Evolutionary conservation across 345 rosid genomes (phyloP), one percentile per base, ranked within the genome.

Genomic region (Barbarea vulgaris): DNA sequence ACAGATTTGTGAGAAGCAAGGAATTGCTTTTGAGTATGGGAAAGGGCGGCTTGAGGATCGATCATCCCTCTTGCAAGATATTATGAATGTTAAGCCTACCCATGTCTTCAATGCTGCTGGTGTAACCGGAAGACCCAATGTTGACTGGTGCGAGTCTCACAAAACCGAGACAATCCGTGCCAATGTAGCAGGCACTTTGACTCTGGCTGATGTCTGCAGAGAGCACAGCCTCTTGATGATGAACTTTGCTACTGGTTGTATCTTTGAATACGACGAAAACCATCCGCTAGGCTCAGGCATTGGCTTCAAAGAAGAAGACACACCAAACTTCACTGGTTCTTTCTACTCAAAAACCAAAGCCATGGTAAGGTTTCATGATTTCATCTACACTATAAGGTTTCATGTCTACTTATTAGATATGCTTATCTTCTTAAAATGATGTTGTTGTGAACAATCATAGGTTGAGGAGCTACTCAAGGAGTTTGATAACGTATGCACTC

Each of bases 81-180:
- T 89, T 73, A 81, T 68, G 73, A 80, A 52, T 57, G 79, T 83
- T 47, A 84, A 72, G 79, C 91, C 91, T 48, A 89, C 90, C 33
- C 95, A 89, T 82, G 95, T 89, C 52, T 84, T 87, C 75, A 89
- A 87, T 78, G 86, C 87, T 37, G 95, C 88, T 48, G 94, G 91
- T 15, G 85, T 89, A 34, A 89, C 91, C 4, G 90, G 88, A 36
- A 85, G 90, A 52, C 94, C 91, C 22, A 89, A 89, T 72, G 90
- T 85, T 5, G 91, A 89, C 77, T 87, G 91, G 91, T 89, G 91
- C 44, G 94, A 89, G 67, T 74, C 88, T 55, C 89, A 89, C 71
- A 85, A 82, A 76, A 71, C 87, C 3, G 90, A 87, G 74, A 89
- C 94, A 17, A 85, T 85, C 58, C 82, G 87, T 27, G 73, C 91